Conservation (phyloP, 495 filamentous ascomycete species). For the Xylaria flabelliformis region DNA sequence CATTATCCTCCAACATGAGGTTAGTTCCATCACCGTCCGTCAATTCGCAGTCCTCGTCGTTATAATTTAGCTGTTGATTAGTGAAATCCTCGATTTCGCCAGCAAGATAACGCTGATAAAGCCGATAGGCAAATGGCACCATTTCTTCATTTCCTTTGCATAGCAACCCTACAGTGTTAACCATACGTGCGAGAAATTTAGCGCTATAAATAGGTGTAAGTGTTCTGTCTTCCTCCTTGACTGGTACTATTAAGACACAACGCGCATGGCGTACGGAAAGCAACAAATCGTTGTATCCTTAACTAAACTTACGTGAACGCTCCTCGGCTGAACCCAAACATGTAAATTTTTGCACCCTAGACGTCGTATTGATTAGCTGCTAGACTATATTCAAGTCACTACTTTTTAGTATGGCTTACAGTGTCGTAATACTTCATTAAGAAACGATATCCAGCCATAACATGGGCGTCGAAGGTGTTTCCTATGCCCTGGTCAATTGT, state of each 20-base stretch:
- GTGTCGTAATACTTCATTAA: conserved; percentile 51
- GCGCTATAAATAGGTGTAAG: conserved; percentile 30
- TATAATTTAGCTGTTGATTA: conserved; percentile 6
- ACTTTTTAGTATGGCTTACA: conserved; percentile 22
- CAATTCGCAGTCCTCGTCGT: conserved; percentile 21
- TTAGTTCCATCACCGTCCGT: conserved; percentile 27
- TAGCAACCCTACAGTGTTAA: conserved; percentile 52
- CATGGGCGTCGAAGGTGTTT: conserved; percentile 53
- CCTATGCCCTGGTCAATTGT: conserved; percentile 47
- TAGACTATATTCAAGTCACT: background rate
- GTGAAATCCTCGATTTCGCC: conserved; percentile 36
- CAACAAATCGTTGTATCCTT: background rate
- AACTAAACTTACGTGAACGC: conserved; percentile 47
- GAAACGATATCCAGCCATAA: conserved; percentile 56
- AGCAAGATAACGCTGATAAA: conserved; percentile 36
- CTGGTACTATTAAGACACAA: background rate
- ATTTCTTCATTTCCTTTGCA: conserved; percentile 56
- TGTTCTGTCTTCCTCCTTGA: background rate
- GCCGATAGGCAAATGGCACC: conserved; percentile 37
- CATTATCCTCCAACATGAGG: conserved; percentile 41
- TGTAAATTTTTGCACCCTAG: conserved; percentile 51
- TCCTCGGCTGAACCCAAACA: conserved; percentile 58
- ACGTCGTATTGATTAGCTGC: conserved; percentile 21
- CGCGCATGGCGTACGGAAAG: background rate
- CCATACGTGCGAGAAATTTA: conserved; percentile 55